phyloP scores from a whole-genome alignment of 495 filamentous ascomycete genomes.

The Platismatia glauca region DNA sequence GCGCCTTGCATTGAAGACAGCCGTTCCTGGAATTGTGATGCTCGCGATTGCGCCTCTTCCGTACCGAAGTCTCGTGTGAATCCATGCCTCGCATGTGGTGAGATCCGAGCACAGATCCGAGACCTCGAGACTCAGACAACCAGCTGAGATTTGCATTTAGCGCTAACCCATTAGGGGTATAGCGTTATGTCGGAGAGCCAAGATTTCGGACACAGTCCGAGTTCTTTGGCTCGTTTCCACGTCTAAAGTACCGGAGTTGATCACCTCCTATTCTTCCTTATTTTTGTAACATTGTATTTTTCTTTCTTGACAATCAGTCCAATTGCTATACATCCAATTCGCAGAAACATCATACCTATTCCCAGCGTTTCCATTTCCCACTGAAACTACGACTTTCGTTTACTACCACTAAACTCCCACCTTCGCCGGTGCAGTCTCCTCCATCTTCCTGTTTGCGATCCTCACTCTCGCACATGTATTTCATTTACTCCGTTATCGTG shows the following conservation, averaged over 20 bases:
- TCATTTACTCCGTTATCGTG: constrained; percentile 38
- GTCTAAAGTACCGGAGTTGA: too few species aligned
- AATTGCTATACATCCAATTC: neutral
- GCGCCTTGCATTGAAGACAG: constrained; percentile 49
- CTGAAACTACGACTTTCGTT: neutral
- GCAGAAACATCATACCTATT: neutral
- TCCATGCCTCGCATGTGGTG: constrained; percentile 6
- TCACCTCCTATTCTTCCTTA: too few species aligned
- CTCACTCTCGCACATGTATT: constrained; percentile 38
- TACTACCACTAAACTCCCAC: constrained; percentile 37
- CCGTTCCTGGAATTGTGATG: constrained; percentile 52
- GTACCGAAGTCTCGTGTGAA: neutral
- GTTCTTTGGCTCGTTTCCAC: too few species aligned
- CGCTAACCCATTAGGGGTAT: neutral
- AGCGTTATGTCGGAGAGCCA: neutral
- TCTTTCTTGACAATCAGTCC: neutral
- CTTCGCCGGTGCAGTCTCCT: constrained; percentile 37
- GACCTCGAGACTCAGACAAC: neutral
- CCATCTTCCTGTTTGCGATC: constrained; percentile 41
- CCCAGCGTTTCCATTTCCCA: neutral
- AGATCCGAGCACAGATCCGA: constrained; percentile 7
- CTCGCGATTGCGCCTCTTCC: constrained; percentile 13
- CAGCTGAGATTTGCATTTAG: neutral
- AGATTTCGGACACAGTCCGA: neutral
- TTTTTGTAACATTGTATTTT: neutral